phyloP scores from a whole-genome alignment of 2,329 filamentous ascomycete species.

The Beauveria sp. region DNA sequence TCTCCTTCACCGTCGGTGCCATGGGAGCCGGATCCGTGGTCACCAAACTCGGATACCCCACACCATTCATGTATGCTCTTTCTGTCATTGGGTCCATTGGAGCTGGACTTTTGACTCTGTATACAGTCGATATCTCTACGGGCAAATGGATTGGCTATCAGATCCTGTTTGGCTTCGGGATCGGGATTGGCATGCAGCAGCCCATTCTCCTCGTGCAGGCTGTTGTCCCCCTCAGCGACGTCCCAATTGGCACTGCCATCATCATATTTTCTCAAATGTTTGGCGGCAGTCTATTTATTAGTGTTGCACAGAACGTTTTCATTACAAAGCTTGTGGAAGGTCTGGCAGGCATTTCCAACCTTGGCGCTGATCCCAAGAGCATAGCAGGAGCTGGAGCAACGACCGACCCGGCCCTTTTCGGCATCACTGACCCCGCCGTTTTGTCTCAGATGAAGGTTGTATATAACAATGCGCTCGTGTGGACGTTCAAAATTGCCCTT shows the following conservation, averaged over 20 bases:
- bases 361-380: background rate
- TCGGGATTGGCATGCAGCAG: conserved; percentile 12
- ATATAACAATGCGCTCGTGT: background rate
- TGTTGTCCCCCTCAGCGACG: conserved; percentile 11
- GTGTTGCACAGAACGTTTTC: conserved; percentile 15
- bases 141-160: conserved; percentile 13
- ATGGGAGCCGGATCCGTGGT: background rate
- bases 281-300: conserved; percentile 12
- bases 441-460: background rate
- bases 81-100: background rate
- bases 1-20: background rate
- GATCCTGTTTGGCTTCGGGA: conserved; percentile 13
- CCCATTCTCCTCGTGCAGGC: conserved; percentile 15
- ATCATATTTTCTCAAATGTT: conserved; percentile 12
- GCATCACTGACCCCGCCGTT: background rate
- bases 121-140: background rate
- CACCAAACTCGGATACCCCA: conserved; percentile 11
- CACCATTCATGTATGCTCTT: background rate
- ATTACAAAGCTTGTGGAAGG: background rate
- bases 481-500: background rate
- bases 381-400: background rate
- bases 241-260: conserved; percentile 13
- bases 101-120: background rate
- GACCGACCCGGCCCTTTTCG: background rate
- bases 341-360: background rate